Percentiles rank a stretch among this genome's conserved stretches.
phyloP scores from a whole-genome alignment of 306 rosid genomes.

The Quercus agrifolia region DNA sequence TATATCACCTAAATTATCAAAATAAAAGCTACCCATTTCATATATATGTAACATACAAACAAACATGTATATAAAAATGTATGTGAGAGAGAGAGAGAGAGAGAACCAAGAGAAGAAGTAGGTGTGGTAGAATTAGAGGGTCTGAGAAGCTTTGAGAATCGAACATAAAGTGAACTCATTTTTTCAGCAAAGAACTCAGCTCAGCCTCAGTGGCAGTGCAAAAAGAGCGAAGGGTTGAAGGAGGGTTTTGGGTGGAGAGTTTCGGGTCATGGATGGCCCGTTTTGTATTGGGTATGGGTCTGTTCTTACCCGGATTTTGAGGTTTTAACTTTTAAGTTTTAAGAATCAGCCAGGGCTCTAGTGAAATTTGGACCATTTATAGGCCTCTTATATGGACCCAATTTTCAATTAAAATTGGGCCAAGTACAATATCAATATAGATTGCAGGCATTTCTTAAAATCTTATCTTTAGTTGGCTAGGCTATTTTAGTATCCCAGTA shows the following conservation, averaged over 20 bases:
- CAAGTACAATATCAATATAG: too few relatives aligned
- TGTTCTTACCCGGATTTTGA: too few relatives aligned
- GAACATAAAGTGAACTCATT: constrained; percentile 53
- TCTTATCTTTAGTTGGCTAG: too few relatives aligned
- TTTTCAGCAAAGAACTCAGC: constrained; percentile 9
- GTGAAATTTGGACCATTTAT: neutral
- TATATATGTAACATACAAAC: neutral
- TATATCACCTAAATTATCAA: neutral
- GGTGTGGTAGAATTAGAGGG: constrained; percentile 26
- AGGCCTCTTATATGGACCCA: neutral
- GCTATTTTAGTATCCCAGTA: too few relatives aligned
- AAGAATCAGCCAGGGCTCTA: neutral
- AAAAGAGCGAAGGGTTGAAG: constrained; percentile 3
- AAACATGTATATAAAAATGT: neutral
- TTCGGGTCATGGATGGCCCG: neutral
- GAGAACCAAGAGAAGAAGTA: constrained; percentile 43
- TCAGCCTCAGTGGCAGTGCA: neutral
- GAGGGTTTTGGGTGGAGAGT: constrained; percentile 18
- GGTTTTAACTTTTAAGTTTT: too few relatives aligned
- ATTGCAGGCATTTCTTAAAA: too few relatives aligned
- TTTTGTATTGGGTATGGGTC: neutral
- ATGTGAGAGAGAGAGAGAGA: constrained; percentile 4
- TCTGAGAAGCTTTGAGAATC: constrained; percentile 51
- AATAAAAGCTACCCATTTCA: neutral
- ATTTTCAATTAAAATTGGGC: too few relatives aligned